Base-by-base conservation (phyloP, 345 rosid genomes). In the Salix dunnii region DNA sequence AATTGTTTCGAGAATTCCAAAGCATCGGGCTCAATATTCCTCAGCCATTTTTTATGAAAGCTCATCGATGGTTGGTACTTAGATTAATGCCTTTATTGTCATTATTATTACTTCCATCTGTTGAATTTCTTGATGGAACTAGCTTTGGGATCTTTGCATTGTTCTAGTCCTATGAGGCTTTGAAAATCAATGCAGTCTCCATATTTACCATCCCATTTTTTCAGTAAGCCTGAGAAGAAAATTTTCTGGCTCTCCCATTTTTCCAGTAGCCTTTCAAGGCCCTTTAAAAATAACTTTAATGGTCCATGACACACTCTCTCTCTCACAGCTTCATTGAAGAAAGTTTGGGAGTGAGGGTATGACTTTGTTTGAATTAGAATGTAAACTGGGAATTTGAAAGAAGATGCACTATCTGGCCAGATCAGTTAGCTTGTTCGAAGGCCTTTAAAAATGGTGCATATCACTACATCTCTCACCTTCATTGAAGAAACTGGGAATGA, bases 51-150 rank as follows among this genome's bases (percentile, higher is more conserved):
- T 94, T 94, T 86, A 86, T 68, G 83, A 94, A 87, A 85, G 93
- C 94, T 81, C 96, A 94, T 85, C 85, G 98, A 84, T 94, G 97
- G 96, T 90, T 62, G 76, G 90, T 82, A 51, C 73, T 30, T 48
- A 17, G 38, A 38, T 46, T 16, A 58, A 73, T 13, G 5, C 30
- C 27, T 40, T 30, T 36, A 63, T 55, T 49, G 2, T 7, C 18
- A 67, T 66, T 4, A 33, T 48, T 13, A 5, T 27, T 14, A 36
- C 73, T 35, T 3, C 46, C 49, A 27, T 46, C 3, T 48, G 30
- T 65, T 20, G 25, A 7, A 18, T 65, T 66, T 51, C 25, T 48
- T 64, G 43, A 42, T 74, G 53, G 48, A 9, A 64, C 67, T 31
- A 33, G 62, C 38, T 36, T 46, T 61, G 7, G 6, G 48, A 58